These are phyloP conservation scores for Yarrowia galli DNA, from an alignment of 1,139 yeast genomes.

Conservation along the genomic window DNA sequence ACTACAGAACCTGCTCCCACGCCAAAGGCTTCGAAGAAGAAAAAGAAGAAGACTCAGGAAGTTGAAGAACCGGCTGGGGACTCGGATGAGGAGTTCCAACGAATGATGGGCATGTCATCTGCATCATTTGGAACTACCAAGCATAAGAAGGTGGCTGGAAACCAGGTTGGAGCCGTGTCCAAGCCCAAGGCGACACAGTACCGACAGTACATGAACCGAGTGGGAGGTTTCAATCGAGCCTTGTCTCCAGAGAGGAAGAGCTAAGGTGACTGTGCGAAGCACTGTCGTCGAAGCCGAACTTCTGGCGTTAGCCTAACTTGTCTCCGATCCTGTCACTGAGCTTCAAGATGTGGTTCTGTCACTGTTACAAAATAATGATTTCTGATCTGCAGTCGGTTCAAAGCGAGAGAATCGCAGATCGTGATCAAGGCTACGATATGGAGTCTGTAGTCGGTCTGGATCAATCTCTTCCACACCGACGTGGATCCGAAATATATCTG, in stretches of 20 bases:
- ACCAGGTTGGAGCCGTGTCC: constrained; percentile 57
- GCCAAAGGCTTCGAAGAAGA: neutral
- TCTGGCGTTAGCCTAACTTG: too few relatives aligned
- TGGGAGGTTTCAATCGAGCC: constrained; percentile 66
- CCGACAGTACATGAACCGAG: constrained; percentile 73
- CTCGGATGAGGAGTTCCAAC: constrained; percentile 48
- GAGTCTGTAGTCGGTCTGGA: too few relatives aligned
- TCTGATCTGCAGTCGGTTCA: too few relatives aligned
- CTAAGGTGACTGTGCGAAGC: neutral
- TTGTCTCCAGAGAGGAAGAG: constrained; percentile 56
- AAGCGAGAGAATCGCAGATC: too few relatives aligned
- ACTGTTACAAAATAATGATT: too few relatives aligned
- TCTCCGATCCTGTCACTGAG: too few relatives aligned
- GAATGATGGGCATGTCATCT: constrained; percentile 68
- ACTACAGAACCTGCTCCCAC: too few relatives aligned
- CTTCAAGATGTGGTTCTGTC: too few relatives aligned
- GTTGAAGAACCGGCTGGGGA: constrained; percentile 29
- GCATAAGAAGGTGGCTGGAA: constrained; percentile 59
- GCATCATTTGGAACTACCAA: constrained; percentile 66
- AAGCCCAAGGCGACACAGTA: constrained; percentile 57
- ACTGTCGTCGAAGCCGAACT: neutral
- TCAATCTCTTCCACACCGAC: too few relatives aligned
- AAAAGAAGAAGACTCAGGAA: neutral
- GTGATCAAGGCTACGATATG: too few relatives aligned
- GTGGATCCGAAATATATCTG: too few relatives aligned